Evolutionary conservation across 2,329 filamentous ascomycete species (phyloP), one percentile per base, ranked within the genome.

Genomic region (Aureobasidium sp.): DNA sequence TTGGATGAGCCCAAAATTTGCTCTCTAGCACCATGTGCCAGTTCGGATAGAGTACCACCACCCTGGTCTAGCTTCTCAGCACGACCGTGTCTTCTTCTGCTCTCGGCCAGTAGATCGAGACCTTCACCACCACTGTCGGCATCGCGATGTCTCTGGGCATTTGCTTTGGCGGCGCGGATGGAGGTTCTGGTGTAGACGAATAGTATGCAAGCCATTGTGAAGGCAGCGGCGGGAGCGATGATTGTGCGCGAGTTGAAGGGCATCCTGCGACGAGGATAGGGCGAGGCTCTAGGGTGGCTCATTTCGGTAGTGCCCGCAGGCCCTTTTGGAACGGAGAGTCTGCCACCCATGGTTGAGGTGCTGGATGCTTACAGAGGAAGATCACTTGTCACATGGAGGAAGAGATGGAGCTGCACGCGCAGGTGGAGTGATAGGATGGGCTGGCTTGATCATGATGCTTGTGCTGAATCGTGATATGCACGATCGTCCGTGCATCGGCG

Each of bases 151-250:
- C 78, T 76, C 66, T 84, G 79, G 0, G 86, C 86, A 66, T 88
- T 87, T 51, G 82, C 77, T 67, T 87, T 87, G 2, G 87, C 87
- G 27, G 85, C 82, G 64, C 81, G 78, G 65, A 89, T 89, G 27
- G 83, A 86, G 9, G 82, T 86, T 56, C 86, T 76, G 32, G 85
- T 79, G 73, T 89, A 89, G 37, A 81, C 74, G 71, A 82, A 84
- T 36, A 86, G 78, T 26, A 87, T 70, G 53, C 80, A 72, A 17
- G 84, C 84, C 84, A 87, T 86, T 15, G 81, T 82, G 65, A 85
- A 77, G 29, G 84, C 84, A n/a, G 83, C 84, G n/a, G 84, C 76
- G 5, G 84, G 84, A 2, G 83, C 84, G 63, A 82, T 80, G 41
- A 85, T 68, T 5, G 80, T 83, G 5, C 72, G 67, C 37, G 68